phyloP scores from a whole-genome alignment of 2,329 filamentous ascomycete species.

The Claviceps digitariae region DNA sequence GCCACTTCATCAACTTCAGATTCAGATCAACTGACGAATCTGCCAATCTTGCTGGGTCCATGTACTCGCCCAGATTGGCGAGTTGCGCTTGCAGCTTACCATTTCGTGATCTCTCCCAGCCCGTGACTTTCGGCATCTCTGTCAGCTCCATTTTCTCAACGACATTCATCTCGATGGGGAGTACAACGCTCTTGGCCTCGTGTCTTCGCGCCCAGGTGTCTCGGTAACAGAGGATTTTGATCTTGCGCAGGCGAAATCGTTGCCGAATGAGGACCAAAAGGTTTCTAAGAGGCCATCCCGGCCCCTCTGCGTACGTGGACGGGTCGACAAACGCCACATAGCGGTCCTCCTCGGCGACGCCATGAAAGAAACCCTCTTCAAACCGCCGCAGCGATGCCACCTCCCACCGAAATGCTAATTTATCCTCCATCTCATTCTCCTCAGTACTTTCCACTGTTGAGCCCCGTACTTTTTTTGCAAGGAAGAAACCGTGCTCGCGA shows the following conservation, averaged over 20 bases:
- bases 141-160: constrained; percentile 28
- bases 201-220: constrained; percentile 68
- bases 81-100: constrained; percentile 67
- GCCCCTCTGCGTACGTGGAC: constrained; percentile 75
- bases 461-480: constrained; percentile 61
- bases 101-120: constrained; percentile 77
- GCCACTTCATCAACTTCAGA: constrained; percentile 97
- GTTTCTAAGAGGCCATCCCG: constrained; percentile 88
- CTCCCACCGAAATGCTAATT: constrained; percentile 59
- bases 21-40: constrained; percentile 95
- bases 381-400: constrained; percentile 64
- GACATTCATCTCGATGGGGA: constrained; percentile 48
- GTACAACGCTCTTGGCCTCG: constrained; percentile 66
- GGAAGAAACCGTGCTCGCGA: constrained; percentile 85
- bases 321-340: constrained; percentile 85
- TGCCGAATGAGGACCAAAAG: constrained; percentile 73
- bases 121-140: constrained; percentile 76
- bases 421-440: constrained; percentile 29
- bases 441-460: constrained; percentile 32
- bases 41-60: constrained; percentile 78
- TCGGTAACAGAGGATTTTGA: constrained; percentile 81
- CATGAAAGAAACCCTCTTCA: constrained; percentile 78
- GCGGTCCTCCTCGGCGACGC: constrained; percentile 55
- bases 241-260: constrained; percentile 61
- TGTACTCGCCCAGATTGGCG: constrained; percentile 78